Evolutionary conservation across 805 yeast genomes (phyloP).

Genomic region (Ogataea pignaliae): DNA sequence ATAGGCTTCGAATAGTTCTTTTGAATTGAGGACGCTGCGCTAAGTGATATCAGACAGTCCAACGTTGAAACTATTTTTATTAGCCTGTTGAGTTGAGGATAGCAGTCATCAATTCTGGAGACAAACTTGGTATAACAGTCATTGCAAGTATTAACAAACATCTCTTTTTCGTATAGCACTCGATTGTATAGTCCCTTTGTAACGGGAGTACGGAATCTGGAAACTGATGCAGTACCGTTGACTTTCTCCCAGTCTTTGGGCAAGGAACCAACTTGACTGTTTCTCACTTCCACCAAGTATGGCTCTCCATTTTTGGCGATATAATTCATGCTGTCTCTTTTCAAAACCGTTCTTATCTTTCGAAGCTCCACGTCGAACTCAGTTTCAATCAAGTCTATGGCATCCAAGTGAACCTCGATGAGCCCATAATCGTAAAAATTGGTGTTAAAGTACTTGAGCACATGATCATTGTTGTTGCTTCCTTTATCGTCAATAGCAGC

Average conservation of each 20-base stretch:
- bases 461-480: slow-evolving; percentile 34
- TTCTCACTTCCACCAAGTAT: slow-evolving; percentile 72
- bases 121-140: slow-evolving; percentile 41
- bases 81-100: slow-evolving; percentile 36
- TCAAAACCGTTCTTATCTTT: slow-evolving; percentile 39
- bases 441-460: slow-evolving; percentile 36
- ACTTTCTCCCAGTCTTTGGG: slow-evolving; percentile 79
- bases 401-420: slow-evolving; percentile 35
- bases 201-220: slow-evolving; percentile 68
- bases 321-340: slow-evolving; percentile 54
- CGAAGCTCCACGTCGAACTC: slow-evolving; percentile 51
- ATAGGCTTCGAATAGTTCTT: slow-evolving; percentile 46
- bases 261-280: slow-evolving; percentile 47
- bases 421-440: slow-evolving; percentile 36
- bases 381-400: slow-evolving; percentile 39
- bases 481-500: slow-evolving; percentile 50
- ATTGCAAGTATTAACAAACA: slow-evolving; percentile 43
- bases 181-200: slow-evolving; percentile 46
- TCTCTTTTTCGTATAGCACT: slow-evolving; percentile 58
- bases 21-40: slow-evolving; percentile 50
- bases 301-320: slow-evolving; percentile 59
- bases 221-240: slow-evolving; percentile 61
- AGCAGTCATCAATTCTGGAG: slow-evolving; percentile 32
- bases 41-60: slow-evolving; percentile 66
- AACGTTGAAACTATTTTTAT: slow-evolving; percentile 47